Evolutionary conservation across 768 basidiomycete genomes (phyloP), one percentile per base, ranked within the genome.

Genomic region (Trametes villosa): DNA sequence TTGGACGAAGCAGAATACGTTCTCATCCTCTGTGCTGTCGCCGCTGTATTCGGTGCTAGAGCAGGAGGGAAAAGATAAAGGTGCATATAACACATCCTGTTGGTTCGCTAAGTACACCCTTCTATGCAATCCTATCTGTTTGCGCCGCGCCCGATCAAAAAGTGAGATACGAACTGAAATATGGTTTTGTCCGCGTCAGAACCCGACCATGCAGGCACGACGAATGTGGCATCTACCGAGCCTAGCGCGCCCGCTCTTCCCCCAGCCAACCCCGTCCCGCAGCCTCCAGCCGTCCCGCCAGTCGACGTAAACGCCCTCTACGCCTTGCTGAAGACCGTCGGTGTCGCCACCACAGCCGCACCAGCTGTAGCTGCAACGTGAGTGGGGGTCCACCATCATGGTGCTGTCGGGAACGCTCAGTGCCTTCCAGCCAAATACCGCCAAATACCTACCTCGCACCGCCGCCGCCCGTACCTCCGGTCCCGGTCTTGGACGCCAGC

Each of bases 1-100:
- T 70, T 99, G 96, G 96, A 83, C 82, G 69, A 96, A 96, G 75
- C 85, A 87, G 59, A 85, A 81, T 75, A 96, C 96, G 49, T 99
- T 99, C 78, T 89, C 94, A 59, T 72, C 86, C 69, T 72, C 82
- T 67, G 85, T 91, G 72, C 78, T 96, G 70, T 78, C 86, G 63
- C 88, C 86, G 67, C 80, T 97, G 73, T 78, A 81, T 75, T 83
- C 86, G 74, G 77, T 88, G 74, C 74, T 92, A 75, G 84, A 83
- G 76, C 84, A 80, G 71, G 78, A 75, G 71, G 83, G 63, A 48
- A 63, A 50, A 30, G 68, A 81, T 80, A 86, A 93, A 93, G 92
- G 92, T 94, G 91, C 90, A 84, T 93, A 92, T 87, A 30, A 81
- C 77, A 75, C 78, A 78, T 77, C 76, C 73, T 74, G 72, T 74